Percentiles rank a stretch among this genome's conserved stretches.
Evolutionary conservation across 805 yeast genomes (phyloP).

Genomic region (Pichia gijzeniarum): DNA sequence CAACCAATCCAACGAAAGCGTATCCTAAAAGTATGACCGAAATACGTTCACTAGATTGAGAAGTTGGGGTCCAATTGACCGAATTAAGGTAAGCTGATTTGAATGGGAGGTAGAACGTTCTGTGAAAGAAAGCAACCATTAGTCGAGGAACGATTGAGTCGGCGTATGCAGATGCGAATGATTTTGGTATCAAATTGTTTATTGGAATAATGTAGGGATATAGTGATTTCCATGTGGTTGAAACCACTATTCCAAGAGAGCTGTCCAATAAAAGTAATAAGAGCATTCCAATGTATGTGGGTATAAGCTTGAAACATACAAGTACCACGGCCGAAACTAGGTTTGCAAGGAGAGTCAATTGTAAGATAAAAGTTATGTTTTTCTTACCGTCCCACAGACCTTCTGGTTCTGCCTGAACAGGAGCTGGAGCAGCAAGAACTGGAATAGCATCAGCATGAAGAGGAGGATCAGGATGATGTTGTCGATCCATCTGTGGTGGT

Average conservation of each 20-base stretch:
- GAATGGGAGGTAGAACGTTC: slow-evolving; percentile 10
- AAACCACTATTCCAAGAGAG: neutral
- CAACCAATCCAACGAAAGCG: slow-evolving; percentile 4
- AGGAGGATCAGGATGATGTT: neutral
- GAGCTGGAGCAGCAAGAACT: neutral
- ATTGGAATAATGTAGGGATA: neutral
- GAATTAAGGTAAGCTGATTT: slow-evolving; percentile 14
- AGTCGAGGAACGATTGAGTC: slow-evolving; percentile 5
- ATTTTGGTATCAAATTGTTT: neutral
- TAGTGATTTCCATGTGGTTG: neutral
- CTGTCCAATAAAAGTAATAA: neutral
- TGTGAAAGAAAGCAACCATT: slow-evolving; percentile 2
- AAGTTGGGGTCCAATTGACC: slow-evolving; percentile 21
- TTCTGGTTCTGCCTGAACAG: slow-evolving; percentile 7
- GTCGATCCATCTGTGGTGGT: no score
- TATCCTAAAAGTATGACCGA: slow-evolving; percentile 20
- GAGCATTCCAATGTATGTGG: slow-evolving; percentile 19
- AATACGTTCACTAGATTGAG: slow-evolving; percentile 16
- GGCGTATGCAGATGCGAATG: neutral
- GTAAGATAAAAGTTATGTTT: slow-evolving; percentile 15
- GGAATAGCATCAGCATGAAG: neutral
- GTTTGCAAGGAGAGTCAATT: slow-evolving; percentile 20
- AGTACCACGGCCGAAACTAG: slow-evolving; percentile 17
- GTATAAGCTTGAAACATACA: slow-evolving; percentile 21
- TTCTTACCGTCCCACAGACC: slow-evolving; percentile 12